Evolutionary conservation across 495 filamentous ascomycete species (phyloP).

Genomic region (Trichoderma erinaceum): DNA sequence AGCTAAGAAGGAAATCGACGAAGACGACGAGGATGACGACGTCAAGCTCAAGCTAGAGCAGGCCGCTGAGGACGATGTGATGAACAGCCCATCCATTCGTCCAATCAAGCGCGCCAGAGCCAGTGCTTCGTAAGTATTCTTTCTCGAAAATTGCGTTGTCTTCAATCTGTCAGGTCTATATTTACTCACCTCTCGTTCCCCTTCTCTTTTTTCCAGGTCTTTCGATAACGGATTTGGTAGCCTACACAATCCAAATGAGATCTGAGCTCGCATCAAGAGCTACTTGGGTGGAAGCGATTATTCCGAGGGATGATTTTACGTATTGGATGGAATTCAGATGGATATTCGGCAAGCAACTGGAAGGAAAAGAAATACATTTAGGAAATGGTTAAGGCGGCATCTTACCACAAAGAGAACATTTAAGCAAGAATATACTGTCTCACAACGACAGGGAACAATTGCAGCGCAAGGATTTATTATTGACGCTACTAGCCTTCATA

Average conservation of each 20-base stretch:
- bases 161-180: not conserved
- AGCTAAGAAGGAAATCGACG: conserved; percentile 9
- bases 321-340: not conserved
- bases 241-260: not conserved
- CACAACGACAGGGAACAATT: not conserved
- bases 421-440: not conserved
- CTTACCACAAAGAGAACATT: not conserved
- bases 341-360: not conserved
- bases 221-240: not conserved
- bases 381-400: not conserved
- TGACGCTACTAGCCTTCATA: not conserved
- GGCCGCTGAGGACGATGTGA: not conserved
- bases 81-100: not conserved
- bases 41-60: not conserved
- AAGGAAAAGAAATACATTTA: not conserved
- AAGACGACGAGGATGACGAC: conserved; percentile 7
- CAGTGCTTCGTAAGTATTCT: not conserved
- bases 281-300: not conserved
- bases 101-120: not conserved
- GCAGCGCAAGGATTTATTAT: not conserved
- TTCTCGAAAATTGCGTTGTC: not conserved
- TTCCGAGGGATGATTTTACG: not conserved
- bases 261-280: not conserved
- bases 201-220: not conserved
- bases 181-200: not conserved